A percentile compares a stretch with the other conserved stretches of the same genome.
Evolutionary conservation across 75 land plant genomes (phyloP).

Genomic region (Chamaecyparis obtusa): DNA sequence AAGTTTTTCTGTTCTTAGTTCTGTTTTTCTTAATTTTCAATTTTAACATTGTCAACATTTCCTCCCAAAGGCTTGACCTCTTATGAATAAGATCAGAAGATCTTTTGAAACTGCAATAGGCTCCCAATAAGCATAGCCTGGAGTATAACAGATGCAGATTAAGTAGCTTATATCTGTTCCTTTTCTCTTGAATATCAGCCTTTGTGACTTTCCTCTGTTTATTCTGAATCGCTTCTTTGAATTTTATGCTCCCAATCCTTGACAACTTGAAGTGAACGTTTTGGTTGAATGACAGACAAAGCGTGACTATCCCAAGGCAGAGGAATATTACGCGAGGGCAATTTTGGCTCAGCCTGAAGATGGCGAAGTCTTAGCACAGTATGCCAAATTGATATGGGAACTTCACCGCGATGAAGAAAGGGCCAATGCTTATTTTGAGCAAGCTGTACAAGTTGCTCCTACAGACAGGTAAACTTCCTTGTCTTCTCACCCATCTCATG

Average conservation of each 20-base stretch:
- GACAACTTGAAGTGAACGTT: not conserved
- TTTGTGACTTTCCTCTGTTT: not conserved
- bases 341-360: slow-evolving; percentile 51
- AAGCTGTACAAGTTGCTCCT: slow-evolving; percentile 56
- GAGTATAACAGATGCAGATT: not conserved
- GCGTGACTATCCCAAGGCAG: slow-evolving; percentile 40
- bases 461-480: slow-evolving; percentile 39
- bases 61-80: not conserved
- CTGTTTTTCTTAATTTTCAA: no score
- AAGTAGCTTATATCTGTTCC: not conserved
- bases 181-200: not conserved
- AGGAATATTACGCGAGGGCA: slow-evolving; percentile 53
- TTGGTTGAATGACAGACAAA: slow-evolving; percentile 34
- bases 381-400: slow-evolving; percentile 67
- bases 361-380: slow-evolving; percentile 49
- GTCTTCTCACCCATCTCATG: not conserved
- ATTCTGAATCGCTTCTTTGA: not conserved
- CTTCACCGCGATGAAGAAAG: slow-evolving; percentile 44
- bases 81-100: not conserved
- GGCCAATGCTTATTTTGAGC: slow-evolving; percentile 50
- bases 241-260: not conserved
- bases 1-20: no score
- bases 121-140: not conserved
- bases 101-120: not conserved
- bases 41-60: not conserved